Conservation (phyloP, 106 monocot genomes). For the Dendrobium nobile region DNA sequence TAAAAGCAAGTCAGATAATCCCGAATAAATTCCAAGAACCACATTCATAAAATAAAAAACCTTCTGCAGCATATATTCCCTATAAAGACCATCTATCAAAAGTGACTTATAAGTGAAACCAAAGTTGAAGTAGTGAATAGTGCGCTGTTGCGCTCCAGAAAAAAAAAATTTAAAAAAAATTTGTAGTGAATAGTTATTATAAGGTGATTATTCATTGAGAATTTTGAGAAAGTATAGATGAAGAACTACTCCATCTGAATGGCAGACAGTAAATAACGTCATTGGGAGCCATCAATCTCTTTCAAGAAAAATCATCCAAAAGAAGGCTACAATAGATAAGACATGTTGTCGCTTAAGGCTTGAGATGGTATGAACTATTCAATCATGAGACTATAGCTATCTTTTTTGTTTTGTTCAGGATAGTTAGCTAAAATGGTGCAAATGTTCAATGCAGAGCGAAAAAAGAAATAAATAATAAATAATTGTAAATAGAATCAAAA, state of each 20-base stretch:
- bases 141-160: background rate
- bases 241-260: background rate
- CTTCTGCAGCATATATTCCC: background rate
- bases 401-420: background rate
- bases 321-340: background rate
- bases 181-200: background rate
- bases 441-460: background rate
- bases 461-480: background rate
- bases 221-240: background rate
- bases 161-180: no score
- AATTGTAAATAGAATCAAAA: background rate
- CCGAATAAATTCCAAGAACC: background rate
- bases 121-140: background rate
- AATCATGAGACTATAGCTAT: background rate
- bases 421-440: background rate
- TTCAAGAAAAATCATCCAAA: background rate
- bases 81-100: background rate
- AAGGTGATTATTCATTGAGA: background rate
- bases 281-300: background rate
- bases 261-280: background rate
- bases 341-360: background rate
- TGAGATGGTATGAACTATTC: background rate
- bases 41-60: background rate
- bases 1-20: constrained; percentile 19
- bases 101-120: background rate